phyloP scores from a whole-genome alignment of 192 early-diverging fungal genomes.

The Mortierella antarctica region DNA sequence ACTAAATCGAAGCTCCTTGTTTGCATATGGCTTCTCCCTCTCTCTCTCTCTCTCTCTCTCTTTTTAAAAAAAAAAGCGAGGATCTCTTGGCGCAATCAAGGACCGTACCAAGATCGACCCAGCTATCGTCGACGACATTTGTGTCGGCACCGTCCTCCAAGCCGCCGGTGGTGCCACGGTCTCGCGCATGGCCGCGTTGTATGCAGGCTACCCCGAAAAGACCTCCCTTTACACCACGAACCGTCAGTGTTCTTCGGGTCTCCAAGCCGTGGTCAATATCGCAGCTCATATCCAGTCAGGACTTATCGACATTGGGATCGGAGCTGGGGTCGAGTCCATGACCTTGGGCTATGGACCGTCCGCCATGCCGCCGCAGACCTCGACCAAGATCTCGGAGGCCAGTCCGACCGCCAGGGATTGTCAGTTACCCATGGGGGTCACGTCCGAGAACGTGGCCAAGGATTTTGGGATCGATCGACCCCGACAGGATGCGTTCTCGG shows the following conservation, averaged over 20 bases:
- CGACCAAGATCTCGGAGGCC: conserved; percentile 74
- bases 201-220: conserved; percentile 86
- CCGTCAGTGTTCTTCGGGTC: conserved; percentile 92
- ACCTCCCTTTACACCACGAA: conserved; percentile 86
- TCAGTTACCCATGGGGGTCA: conserved; percentile 87
- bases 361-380: conserved; percentile 76
- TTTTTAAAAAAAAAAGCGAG: conserved; percentile 46
- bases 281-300: conserved; percentile 86
- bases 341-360: conserved; percentile 84
- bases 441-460: conserved; percentile 95
- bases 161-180: conserved; percentile 87
- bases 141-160: conserved; percentile 91
- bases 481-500: conserved; percentile 91
- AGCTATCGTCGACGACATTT: conserved; percentile 86
- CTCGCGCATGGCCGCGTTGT: conserved; percentile 88
- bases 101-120: conserved; percentile 86
- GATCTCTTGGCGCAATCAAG: conserved; percentile 80
- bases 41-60: background rate
- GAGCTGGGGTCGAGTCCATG: conserved; percentile 94
- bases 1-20: background rate
- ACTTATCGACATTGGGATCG: conserved; percentile 88
- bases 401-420: conserved; percentile 77
- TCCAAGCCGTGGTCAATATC: conserved; percentile 86
- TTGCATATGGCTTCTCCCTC: background rate
- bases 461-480: conserved; percentile 86